Percentiles rank a stretch among this genome's conserved stretches.
Evolutionary conservation across 768 basidiomycete genomes (phyloP).

Genomic region (Porphyrellus cyaneotinctus): DNA sequence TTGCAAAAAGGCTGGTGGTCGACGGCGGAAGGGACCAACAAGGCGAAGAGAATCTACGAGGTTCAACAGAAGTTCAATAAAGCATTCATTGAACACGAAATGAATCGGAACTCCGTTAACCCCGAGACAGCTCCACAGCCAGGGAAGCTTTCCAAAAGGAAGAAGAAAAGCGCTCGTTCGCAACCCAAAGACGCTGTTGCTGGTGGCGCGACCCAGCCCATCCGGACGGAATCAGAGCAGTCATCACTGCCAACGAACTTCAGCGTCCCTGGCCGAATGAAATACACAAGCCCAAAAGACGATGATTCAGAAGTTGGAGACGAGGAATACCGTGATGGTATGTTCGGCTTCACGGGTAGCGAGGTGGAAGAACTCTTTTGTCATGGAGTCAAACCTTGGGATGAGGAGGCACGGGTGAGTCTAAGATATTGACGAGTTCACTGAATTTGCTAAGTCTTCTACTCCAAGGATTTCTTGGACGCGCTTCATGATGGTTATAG

Average conservation of each 20-base stretch:
- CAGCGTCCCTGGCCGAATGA: not conserved
- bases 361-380: conserved; percentile 33
- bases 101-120: not conserved
- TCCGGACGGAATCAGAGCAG: not conserved
- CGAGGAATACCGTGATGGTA: not conserved
- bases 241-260: not conserved
- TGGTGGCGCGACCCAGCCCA: no score
- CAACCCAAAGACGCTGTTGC: not conserved
- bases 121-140: not conserved
- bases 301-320: not conserved
- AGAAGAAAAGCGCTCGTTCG: not conserved
- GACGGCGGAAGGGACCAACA: not conserved
- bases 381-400: conserved; percentile 43
- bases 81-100: not conserved
- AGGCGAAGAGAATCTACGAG: not conserved
- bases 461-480: conserved; percentile 1
- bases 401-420: conserved; percentile 35
- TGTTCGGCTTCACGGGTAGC: conserved; percentile 29
- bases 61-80: not conserved
- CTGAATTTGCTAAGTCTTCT: not conserved
- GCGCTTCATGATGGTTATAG: not conserved
- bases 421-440: not conserved
- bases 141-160: not conserved
- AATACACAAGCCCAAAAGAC: not conserved
- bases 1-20: conserved; percentile 46